Percentiles rank a stretch among this genome's conserved stretches.
These are phyloP conservation scores for Nakaseomyces delphensis DNA, from an alignment of 1,139 yeast genomes.

Conservation along the genomic window DNA sequence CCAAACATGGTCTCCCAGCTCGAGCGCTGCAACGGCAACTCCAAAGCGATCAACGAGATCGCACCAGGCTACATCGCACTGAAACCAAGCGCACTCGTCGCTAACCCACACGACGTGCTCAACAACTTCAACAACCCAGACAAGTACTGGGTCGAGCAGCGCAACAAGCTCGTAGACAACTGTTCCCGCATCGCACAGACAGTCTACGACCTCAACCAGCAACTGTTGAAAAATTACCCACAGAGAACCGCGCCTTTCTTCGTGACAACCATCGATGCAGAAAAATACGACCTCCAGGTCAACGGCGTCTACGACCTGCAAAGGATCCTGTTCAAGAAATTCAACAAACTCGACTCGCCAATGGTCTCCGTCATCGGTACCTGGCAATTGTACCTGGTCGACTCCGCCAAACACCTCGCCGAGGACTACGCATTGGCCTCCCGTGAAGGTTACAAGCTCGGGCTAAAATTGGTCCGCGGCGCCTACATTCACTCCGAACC, in stretches of 20 bases:
- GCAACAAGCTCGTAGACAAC: slow-evolving; percentile 54
- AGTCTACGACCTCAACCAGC: slow-evolving; percentile 48
- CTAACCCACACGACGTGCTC: slow-evolving; percentile 69
- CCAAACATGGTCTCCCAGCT: slow-evolving; percentile 57
- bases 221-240: slow-evolving; percentile 47
- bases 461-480: slow-evolving; percentile 92
- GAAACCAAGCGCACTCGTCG: slow-evolving; percentile 85
- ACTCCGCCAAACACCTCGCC: slow-evolving; percentile 53
- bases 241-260: slow-evolving; percentile 70
- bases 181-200: slow-evolving; percentile 51
- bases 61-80: slow-evolving; percentile 83
- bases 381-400: slow-evolving; percentile 82
- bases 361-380: slow-evolving; percentile 75
- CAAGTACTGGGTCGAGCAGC: slow-evolving; percentile 45
- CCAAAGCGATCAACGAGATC: slow-evolving; percentile 43
- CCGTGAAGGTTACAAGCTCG: slow-evolving; percentile 59
- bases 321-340: slow-evolving; percentile 67
- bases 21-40: slow-evolving; percentile 9
- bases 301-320: slow-evolving; percentile 83
- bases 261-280: slow-evolving; percentile 87
- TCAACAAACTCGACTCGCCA: slow-evolving; percentile 52
- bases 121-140: slow-evolving; percentile 44
- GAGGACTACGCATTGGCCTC: slow-evolving; percentile 59
- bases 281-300: slow-evolving; percentile 74
- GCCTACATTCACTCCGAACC: slow-evolving; percentile 92